Evolutionary conservation across 768 basidiomycete species (phyloP), one percentile per base, ranked within the genome.

Genomic region (Lentinula lateritia): DNA sequence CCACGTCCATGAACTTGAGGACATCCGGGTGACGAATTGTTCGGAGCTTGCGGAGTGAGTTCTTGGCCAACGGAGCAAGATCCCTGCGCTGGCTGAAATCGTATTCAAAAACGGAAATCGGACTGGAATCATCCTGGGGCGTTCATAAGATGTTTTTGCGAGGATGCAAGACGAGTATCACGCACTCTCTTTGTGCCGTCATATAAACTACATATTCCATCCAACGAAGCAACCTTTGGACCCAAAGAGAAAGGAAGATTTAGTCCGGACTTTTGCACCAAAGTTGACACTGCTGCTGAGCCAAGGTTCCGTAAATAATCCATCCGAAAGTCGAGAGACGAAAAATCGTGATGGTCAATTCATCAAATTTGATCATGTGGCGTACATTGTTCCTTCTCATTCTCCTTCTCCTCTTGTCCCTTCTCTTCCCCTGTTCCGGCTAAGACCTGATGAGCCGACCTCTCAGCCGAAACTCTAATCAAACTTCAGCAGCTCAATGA

Each of bases 11-110:
- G 75, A 95, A 98, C 71, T 92, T 95, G 66, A 99, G 84, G 1
- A 98, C 85, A 73, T 98, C 95, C 0, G 97, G 97, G 79, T 99
- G 97, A 39, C 97, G 86, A 8, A 89, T 92, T 3, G 92, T 90
- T 46, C 95, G 84, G 13, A 98, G 78, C 71, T 96, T 98, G 60
- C 90, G 87, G 52, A 98, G 76, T 1, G 94, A 86, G 73, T 98
- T 99, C 69, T 86, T 87, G 3, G 95, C 96, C 16, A 98, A 80
- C 0, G 87, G 84, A 56, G 91, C 76, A 9, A 85, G 74, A 38
- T 85, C 81, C 66, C 82, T 83, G 70, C 79, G 83, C 53, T 89
- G 83, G 65, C 82, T 84, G 48, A 87, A 81, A 69, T 95, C 93
- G 68, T 94, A 98, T 70, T 93, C 90, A 73, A 99, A 99, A 43